Evolutionary conservation across 805 yeast genomes (phyloP), one percentile per base, ranked within the genome.

Genomic region (Saccharomycopsis vini): DNA sequence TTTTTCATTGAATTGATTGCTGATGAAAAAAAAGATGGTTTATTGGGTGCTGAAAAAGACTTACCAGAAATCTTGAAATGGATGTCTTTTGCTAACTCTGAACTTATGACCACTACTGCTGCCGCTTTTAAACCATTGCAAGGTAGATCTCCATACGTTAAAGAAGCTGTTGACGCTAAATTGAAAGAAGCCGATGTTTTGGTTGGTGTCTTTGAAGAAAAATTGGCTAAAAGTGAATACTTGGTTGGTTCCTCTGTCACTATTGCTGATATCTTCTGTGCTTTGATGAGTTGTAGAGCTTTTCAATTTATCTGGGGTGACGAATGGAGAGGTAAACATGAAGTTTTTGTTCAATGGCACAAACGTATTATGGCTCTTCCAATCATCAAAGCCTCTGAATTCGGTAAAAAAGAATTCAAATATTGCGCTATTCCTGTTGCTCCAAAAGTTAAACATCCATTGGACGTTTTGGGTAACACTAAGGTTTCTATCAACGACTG

Each of bases 401-500:
- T 24, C 31, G 70, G 68, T 58, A 72, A 69, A 42, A 71, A 72
- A 54, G n/a, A n/a, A n/a, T 65, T 75, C 56, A 60, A 73, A 62
- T 73, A 78, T 64, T 70, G 71, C 46, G 88, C 74, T 45, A 79
- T 75, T 66, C 82, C 87, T 54, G 59, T 70, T 52, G 54, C 63
- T 58, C 50, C 52, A 54, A 85, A 84, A 71, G 75, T 88, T 55
- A 83, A 82, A 68, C 97, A 90, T 72, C 97, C 97, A 61, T 77
- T 89, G 64, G 94, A 78, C 64, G 69, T 72, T 48, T 77, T 90
- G 53, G 94, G 92, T 58, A 81, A 76, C 62, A 64, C 86, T 50
- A 59, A 81, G 50, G 69, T 79, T 56, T 68, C 77, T 50, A 59
- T 90, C 52, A 97, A 90, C 62, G 92, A 86, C 68, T 89, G 96